phyloP scores from a whole-genome alignment of 1,284 basidiomycete species.

The Cutaneotrichosporon sp. region DNA sequence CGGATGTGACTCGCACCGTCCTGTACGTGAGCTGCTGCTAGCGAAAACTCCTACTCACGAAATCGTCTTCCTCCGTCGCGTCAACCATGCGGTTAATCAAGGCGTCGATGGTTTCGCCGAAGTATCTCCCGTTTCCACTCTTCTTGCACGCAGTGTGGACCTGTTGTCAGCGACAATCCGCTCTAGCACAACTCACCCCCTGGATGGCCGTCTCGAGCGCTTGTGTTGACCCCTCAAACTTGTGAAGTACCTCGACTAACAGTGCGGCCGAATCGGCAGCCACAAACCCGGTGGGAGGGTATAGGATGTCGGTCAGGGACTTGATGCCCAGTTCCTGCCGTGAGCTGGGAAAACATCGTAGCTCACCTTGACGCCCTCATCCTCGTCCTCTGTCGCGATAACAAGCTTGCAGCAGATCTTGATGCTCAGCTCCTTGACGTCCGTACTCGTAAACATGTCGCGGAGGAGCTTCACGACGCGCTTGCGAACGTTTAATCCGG shows the following conservation, averaged over 20 bases:
- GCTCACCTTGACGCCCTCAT: conserved; percentile 72
- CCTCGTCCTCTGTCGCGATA: conserved; percentile 73
- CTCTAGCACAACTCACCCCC: conserved; percentile 46
- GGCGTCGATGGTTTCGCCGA: conserved; percentile 62
- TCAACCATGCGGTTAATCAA: conserved; percentile 84
- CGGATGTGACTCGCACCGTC: conserved; percentile 38
- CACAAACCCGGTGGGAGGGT: conserved; percentile 42
- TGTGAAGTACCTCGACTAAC: conserved; percentile 76
- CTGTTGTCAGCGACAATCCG: neutral
- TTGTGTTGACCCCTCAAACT: conserved; percentile 74
- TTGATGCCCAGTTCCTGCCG: conserved; percentile 73
- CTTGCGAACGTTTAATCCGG: conserved; percentile 86
- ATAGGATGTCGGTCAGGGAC: conserved; percentile 85
- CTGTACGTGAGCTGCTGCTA: conserved; percentile 15
- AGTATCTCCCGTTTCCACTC: conserved; percentile 16
- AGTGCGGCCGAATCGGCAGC: conserved; percentile 58
- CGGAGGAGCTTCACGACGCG: conserved; percentile 90
- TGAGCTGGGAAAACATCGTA: neutral
- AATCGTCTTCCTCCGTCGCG: conserved; percentile 49
- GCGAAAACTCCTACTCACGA: conserved; percentile 14
- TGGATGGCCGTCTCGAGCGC: conserved; percentile 78
- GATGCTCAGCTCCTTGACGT: conserved; percentile 58
- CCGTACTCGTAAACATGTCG: conserved; percentile 66
- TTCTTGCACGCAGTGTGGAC: neutral
- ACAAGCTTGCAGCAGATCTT: conserved; percentile 83